Percentiles rank a stretch among this genome's conserved stretches.
These are phyloP conservation scores for Pyrrhoderma lamaoense DNA, from an alignment of 1,284 basidiomycete genomes.

Conservation along the genomic window DNA sequence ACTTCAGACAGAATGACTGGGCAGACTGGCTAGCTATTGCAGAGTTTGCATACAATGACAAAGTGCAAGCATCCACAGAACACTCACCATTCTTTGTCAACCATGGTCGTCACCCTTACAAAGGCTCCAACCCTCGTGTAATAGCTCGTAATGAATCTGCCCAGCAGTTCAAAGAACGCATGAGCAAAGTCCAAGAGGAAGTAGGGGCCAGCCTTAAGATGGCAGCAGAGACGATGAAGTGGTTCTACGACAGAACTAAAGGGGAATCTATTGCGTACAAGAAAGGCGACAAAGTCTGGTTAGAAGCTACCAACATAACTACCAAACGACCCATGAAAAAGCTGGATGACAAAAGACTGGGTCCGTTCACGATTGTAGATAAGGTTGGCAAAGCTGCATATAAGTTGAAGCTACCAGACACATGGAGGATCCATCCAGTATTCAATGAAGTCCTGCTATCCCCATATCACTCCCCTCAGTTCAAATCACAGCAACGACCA, in stretches of 20 bases:
- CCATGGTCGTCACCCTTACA: constrained; percentile 4
- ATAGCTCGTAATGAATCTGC: too few relatives aligned
- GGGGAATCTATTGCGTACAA: too few relatives aligned
- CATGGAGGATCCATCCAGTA: background rate
- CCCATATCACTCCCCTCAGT: background rate
- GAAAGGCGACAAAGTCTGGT: too few relatives aligned
- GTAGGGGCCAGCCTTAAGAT: too few relatives aligned
- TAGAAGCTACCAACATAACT: background rate
- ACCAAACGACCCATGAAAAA: background rate
- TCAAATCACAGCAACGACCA: background rate
- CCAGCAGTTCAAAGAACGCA: too few relatives aligned
- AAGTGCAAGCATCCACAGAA: constrained; percentile 20
- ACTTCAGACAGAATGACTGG: constrained; percentile 29
- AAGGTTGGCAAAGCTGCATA: background rate
- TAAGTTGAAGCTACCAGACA: background rate
- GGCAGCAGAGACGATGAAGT: too few relatives aligned
- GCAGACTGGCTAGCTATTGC: constrained; percentile 20
- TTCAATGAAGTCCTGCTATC: constrained; percentile 7
- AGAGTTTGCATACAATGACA: constrained; percentile 23
- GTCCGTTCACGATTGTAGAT: background rate
- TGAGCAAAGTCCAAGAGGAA: too few relatives aligned
- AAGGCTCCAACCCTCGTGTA: background rate
- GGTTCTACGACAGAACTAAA: too few relatives aligned
- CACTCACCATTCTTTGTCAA: constrained; percentile 25
- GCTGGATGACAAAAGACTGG: background rate